These are phyloP conservation scores for Lichina pygmaea DNA, from an alignment of 495 filamentous ascomycete species.

Conservation along the genomic window DNA sequence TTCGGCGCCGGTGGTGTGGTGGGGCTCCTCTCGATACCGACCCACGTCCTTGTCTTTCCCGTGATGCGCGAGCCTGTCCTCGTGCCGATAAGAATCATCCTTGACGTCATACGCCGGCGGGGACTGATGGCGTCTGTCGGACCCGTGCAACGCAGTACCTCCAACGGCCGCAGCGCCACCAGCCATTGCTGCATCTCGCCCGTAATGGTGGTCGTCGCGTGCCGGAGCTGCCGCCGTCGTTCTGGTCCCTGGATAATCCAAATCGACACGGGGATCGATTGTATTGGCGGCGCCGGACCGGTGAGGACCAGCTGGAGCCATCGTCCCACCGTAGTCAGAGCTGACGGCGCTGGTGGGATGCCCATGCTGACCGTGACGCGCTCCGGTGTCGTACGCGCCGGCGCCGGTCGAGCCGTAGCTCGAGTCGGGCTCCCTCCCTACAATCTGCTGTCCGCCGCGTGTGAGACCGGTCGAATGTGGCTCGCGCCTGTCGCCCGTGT, in stretches of 20 bases:
- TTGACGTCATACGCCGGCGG: constrained; percentile 1
- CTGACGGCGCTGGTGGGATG: too few species aligned
- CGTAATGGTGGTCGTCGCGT: constrained; percentile 8
- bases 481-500: not conserved
- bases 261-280: too few species aligned
- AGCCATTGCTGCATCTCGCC: constrained; percentile 7
- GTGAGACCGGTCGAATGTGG: not conserved
- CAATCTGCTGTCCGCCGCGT: not conserved
- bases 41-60: not conserved
- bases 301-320: not conserved
- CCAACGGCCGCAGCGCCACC: constrained; percentile 3
- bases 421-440: not conserved
- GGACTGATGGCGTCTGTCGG: constrained; percentile 7
- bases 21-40: not conserved
- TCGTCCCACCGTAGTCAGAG: not conserved
- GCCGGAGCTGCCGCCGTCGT: not conserved
- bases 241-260: not conserved
- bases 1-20: constrained; percentile 3
- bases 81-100: constrained; percentile 1
- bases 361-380: too few species aligned
- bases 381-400: not conserved
- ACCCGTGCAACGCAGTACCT: constrained; percentile 3
- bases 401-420: not conserved
- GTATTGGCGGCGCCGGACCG: too few species aligned
- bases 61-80: not conserved